A percentile compares a stretch with the other conserved stretches of the same genome.
Evolutionary conservation across 1,284 basidiomycete species (phyloP).

Genomic region (Sphaerobolus stellatus): DNA sequence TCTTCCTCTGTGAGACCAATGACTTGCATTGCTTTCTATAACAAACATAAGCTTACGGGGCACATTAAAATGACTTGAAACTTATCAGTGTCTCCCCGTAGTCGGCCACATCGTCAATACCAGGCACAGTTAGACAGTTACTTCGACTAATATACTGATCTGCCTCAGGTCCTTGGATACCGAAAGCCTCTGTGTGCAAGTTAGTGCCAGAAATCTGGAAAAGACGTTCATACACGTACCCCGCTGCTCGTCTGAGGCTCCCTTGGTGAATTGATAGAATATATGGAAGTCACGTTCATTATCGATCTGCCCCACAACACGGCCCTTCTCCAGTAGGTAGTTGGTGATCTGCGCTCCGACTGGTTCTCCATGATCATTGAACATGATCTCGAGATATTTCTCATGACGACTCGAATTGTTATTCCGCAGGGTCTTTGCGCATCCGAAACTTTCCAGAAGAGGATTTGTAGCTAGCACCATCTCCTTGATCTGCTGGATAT

Average conservation of each 20-base stretch:
- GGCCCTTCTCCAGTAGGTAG: constrained; percentile 95
- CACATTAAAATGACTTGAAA: constrained; percentile 16
- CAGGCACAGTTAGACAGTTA: constrained; percentile 88
- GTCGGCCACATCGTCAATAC: constrained; percentile 89
- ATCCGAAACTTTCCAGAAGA: constrained; percentile 96
- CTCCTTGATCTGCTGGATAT: constrained; percentile 97
- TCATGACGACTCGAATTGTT: constrained; percentile 99
- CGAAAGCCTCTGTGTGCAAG: constrained; percentile 74
- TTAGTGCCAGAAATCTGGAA: constrained; percentile 12
- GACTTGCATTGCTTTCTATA: constrained; percentile 87
- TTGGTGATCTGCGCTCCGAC: constrained; percentile 99
- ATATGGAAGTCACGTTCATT: constrained; percentile 99
- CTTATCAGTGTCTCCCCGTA: constrained; percentile 85
- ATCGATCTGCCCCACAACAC: constrained; percentile 95
- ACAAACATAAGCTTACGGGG: constrained; percentile 12
- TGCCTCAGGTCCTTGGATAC: constrained; percentile 94
- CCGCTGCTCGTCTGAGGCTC: constrained; percentile 84
- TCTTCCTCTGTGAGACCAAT: constrained; percentile 86
- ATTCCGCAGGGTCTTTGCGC: constrained; percentile 97
- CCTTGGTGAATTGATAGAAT: constrained; percentile 99
- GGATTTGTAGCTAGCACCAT: constrained; percentile 99
- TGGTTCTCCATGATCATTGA: constrained; percentile 89
- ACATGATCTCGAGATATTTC: constrained; percentile 99
- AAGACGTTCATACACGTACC: constrained; percentile 47
- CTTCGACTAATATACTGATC: constrained; percentile 93